A percentile compares a stretch with the other conserved stretches of the same genome.
phyloP scores from a whole-genome alignment of 192 early-diverging fungal genomes.

The Coemansia biformis region DNA sequence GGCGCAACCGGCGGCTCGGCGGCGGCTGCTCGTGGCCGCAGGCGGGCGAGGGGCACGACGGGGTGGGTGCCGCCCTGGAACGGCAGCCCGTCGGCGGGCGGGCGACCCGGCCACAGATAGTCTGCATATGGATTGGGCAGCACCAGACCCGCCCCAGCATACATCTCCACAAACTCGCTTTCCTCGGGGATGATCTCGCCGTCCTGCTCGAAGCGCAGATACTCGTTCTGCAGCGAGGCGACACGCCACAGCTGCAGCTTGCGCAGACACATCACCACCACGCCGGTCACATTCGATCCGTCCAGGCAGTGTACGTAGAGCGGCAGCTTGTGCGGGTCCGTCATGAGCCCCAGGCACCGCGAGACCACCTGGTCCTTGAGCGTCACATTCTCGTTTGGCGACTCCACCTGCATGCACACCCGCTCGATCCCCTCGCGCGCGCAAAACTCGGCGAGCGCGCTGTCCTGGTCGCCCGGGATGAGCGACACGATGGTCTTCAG shows the following conservation, averaged over 20 bases:
- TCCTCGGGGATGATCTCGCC: conserved; percentile 51
- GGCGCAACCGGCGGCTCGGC: background rate
- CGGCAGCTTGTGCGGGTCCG: conserved; percentile 66
- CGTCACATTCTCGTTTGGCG: conserved; percentile 84
- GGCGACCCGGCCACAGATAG: conserved; percentile 41
- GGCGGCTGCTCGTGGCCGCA: conserved; percentile 1
- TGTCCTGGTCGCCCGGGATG: conserved; percentile 66
- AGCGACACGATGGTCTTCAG: conserved; percentile 79
- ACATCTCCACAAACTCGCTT: conserved; percentile 50
- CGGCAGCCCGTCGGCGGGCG: conserved; percentile 19
- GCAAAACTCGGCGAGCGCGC: conserved; percentile 61
- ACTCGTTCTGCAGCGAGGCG: conserved; percentile 66
- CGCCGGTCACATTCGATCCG: conserved; percentile 78
- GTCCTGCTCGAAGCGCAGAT: conserved; percentile 56
- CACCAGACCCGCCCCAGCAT: conserved; percentile 16
- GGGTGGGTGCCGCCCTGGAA: conserved; percentile 35
- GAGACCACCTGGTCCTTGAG: conserved; percentile 69
- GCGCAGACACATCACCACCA: conserved; percentile 79
- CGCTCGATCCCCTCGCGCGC: conserved; percentile 56
- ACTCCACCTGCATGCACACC: conserved; percentile 68
- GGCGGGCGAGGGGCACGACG: conserved; percentile 19
- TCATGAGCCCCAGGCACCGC: conserved; percentile 65
- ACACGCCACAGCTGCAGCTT: conserved; percentile 88
- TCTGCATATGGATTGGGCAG: conserved; percentile 31
- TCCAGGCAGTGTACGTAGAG: conserved; percentile 89